phyloP scores from a whole-genome alignment of 345 rosid species.

The Eucalyptus guilfoylei region DNA sequence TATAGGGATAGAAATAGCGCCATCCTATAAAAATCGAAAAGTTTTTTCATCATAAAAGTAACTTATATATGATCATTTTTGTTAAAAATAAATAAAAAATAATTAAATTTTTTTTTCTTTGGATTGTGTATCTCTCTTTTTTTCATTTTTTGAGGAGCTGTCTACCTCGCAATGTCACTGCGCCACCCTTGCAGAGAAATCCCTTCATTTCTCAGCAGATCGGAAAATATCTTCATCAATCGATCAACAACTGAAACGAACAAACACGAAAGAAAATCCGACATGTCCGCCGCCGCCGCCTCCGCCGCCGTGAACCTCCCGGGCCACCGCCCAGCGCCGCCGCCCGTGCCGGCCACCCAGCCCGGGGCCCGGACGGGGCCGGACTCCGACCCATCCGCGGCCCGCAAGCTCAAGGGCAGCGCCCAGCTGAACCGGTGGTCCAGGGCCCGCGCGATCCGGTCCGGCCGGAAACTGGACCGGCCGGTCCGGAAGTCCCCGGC shows the following conservation, averaged over 20 bases:
- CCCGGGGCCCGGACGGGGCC: conserved; percentile 4
- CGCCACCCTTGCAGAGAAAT: background rate
- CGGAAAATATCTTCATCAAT: background rate
- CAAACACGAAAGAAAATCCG: background rate
- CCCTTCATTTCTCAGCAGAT: background rate
- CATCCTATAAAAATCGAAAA: too few species aligned
- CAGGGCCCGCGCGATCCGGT: conserved; percentile 62
- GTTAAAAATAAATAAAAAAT: too few species aligned
- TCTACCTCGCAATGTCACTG: background rate
- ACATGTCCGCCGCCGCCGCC: background rate
- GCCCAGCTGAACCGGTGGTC: conserved; percentile 81
- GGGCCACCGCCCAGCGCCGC: conserved; percentile 4
- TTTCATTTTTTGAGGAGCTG: background rate
- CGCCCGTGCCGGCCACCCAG: background rate
- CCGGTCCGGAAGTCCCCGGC: conserved; percentile 4
- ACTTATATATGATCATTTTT: background rate
- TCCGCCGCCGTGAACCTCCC: conserved; percentile 22
- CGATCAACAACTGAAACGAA: background rate
- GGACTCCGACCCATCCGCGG: conserved; percentile 8
- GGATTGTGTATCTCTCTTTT: background rate
- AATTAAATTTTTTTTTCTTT: background rate
- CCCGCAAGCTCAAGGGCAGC: conserved; percentile 47
- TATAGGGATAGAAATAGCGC: too few species aligned
- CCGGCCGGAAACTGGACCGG: conserved; percentile 59
- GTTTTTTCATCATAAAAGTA: too few species aligned